Conservation (phyloP, 2,329 filamentous ascomycete species). For the Gliomastix tumulicola region DNA sequence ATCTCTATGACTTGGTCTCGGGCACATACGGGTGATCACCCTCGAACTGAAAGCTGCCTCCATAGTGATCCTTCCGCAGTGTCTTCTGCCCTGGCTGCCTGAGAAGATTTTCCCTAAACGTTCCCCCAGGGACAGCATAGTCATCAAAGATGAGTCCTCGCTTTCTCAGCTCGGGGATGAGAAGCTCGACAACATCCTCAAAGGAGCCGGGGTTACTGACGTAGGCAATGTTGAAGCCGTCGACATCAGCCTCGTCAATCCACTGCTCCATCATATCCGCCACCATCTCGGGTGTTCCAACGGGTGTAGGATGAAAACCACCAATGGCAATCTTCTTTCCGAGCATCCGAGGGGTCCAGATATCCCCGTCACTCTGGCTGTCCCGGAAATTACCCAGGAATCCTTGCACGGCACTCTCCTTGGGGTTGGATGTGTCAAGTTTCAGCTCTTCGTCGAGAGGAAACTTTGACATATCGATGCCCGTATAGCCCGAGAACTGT, state of each 20-base stretch:
- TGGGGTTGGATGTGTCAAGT: no score
- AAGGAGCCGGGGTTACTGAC: constrained; percentile 5
- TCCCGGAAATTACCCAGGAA: background rate
- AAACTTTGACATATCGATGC: background rate
- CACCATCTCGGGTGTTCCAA: constrained; percentile 2
- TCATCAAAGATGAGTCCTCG: no score
- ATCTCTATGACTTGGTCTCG: no score
- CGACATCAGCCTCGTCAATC: constrained; percentile 7
- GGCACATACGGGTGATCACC: no score
- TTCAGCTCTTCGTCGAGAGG: no score
- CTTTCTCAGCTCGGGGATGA: constrained; percentile 19
- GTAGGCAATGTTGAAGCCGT: constrained; percentile 9
- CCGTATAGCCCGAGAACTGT: background rate
- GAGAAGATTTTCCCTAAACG: no score
- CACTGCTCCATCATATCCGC: constrained; percentile 6
- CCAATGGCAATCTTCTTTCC: constrained; percentile 18
- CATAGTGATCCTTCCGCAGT: no score
- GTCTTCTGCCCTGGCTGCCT: no score
- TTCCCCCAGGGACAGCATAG: no score
- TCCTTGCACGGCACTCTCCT: background rate
- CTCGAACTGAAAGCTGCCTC: no score
- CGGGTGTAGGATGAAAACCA: background rate
- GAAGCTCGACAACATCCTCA: constrained; percentile 6
- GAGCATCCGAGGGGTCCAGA: background rate
- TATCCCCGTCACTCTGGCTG: background rate